Evolutionary conservation across 2,329 filamentous ascomycete genomes (phyloP).

Genomic region (Orbilia javanica): DNA sequence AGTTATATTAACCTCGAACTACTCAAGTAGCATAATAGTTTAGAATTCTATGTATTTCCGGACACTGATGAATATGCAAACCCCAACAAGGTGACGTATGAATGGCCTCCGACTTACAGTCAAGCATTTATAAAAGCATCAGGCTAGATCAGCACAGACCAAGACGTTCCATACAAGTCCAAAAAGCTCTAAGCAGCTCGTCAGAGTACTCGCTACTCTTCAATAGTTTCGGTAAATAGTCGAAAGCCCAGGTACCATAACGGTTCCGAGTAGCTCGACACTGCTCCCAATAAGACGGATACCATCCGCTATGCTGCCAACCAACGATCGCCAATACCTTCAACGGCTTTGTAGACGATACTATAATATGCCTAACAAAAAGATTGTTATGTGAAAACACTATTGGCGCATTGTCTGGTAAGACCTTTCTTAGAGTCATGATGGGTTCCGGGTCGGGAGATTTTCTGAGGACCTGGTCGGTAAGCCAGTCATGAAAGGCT

Average conservation of each 20-base stretch:
- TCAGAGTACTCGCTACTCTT: too few species aligned
- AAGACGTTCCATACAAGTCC: too few species aligned
- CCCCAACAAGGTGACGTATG: too few species aligned
- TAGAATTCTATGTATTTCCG: too few species aligned
- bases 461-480: background rate
- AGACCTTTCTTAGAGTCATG: background rate
- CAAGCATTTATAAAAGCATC: too few species aligned
- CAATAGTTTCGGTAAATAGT: background rate
- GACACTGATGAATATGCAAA: too few species aligned
- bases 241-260: background rate
- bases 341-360: conserved; percentile 3
- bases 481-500: conserved; percentile 3
- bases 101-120: too few species aligned
- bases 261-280: background rate
- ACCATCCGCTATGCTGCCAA: conserved; percentile 39
- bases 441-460: background rate
- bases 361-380: conserved; percentile 25
- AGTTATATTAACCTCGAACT: too few species aligned
- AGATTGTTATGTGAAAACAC: conserved; percentile 28
- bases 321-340: conserved; percentile 17
- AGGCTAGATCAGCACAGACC: too few species aligned
- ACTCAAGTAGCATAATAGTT: too few species aligned
- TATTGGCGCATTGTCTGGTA: conserved; percentile 18
- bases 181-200: too few species aligned
- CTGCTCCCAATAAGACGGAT: background rate